Conservation (phyloP, 2,329 filamentous ascomycete species). For the Teratosphaeria zuluensis region DNA sequence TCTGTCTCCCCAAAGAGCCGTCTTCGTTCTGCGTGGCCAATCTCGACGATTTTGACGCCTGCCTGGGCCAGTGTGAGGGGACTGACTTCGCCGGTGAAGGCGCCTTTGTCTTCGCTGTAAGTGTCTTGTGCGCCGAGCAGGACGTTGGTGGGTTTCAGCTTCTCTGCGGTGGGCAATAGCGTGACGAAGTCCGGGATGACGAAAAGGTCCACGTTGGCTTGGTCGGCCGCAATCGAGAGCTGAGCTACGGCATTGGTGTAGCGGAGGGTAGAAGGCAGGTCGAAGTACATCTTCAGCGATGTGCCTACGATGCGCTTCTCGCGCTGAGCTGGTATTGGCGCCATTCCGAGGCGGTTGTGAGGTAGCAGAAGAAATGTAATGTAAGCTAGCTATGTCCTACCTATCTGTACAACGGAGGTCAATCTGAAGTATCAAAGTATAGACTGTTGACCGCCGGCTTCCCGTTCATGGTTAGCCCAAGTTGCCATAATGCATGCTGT, state of each 20-base stretch:
- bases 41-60: slow-evolving; percentile 63
- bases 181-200: slow-evolving; percentile 70
- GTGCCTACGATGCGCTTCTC: slow-evolving; percentile 60
- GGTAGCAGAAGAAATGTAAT: neutral
- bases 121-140: slow-evolving; percentile 67
- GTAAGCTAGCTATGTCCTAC: neutral
- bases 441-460: neutral
- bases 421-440: neutral
- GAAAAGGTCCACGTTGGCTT: slow-evolving; percentile 57
- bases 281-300: slow-evolving; percentile 74
- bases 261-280: slow-evolving; percentile 49
- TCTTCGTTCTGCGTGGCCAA: slow-evolving; percentile 73
- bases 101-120: slow-evolving; percentile 58
- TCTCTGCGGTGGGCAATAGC: slow-evolving; percentile 43
- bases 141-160: slow-evolving; percentile 42
- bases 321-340: slow-evolving; percentile 21
- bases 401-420: neutral
- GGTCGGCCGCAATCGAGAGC: slow-evolving; percentile 44
- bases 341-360: slow-evolving; percentile 9
- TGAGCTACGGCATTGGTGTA: slow-evolving; percentile 35
- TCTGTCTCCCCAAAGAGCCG: slow-evolving; percentile 68
- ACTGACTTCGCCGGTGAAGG: slow-evolving; percentile 71
- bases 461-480: neutral
- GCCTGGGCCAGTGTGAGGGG: slow-evolving; percentile 56
- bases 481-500: neutral